Base-by-base conservation (phyloP, 768 basidiomycete genomes). In the Exidia glandulosa region DNA sequence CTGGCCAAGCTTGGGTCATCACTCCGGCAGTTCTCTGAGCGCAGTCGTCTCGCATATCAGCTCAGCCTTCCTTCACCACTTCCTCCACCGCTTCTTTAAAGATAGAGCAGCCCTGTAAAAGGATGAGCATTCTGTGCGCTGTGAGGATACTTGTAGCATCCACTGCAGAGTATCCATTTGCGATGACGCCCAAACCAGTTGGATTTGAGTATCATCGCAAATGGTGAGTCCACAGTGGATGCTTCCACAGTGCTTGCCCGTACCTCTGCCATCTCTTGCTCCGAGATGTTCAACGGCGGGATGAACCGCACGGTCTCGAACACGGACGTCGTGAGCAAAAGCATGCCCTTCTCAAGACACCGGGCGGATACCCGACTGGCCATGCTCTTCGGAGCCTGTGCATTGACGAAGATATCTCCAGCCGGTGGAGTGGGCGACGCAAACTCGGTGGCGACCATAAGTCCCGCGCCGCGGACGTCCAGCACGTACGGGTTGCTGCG, bases 301-400 rank as follows among this genome's bases (percentile, higher is more conserved):
- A 98, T 97, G 77, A 98, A 96, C 67, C 94, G 78, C 60, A 96
- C 76, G 14, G 87, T 87, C 70, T 94, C 88, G 70, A 88, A 94
- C 29, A 90, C 79, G 57, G 88, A 90, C 29, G 94, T 96, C 13
- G 94, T 95, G 60, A 97, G 76, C 41, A 95, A 81, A 56, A 96
- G 70, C 76, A 97, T 73, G 25, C 90, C 92, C 69, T 89, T 86
- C 69, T 93, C 88, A 62, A 91, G 77, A 71, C 94, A 96, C 66
- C 81, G 83, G 68, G 83, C 82, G 62, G 88, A 80, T 9, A 96
- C 81, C 31, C 86, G 79, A 57, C 76, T 75, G 3, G 92, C 86
- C 60, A 94, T 74, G 68, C 76, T 80, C 66, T 73, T 72, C 47
- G 80, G 78, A 2, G 75, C 76, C 56, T 75, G 78, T 13, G 30